Base-by-base conservation (phyloP, 208 protist genomes). In the Trypanosoma avium region DNA sequence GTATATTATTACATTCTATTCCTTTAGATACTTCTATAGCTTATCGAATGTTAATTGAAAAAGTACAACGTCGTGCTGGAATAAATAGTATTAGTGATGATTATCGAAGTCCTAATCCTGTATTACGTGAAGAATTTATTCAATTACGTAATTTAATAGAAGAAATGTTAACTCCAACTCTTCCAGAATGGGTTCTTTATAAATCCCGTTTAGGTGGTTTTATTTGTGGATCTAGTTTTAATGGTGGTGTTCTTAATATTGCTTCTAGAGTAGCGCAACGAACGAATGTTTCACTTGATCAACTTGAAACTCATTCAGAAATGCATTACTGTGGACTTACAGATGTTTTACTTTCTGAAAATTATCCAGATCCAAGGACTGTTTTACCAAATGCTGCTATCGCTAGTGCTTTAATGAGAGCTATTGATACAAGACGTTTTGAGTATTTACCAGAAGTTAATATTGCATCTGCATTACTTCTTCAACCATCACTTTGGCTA, bases 291-390 rank as follows among this genome's bases (percentile, higher is more conserved):
- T 75, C 81, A 22, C 73, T 88, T 3, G 79, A 92, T 10, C 82
- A 92, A 56, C 75, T 95, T 10, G 76, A 88, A 29, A 75, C 79
- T 21, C 77, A 92, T 62, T 76, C 86, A 17, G 67, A 75, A 59
- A 70, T 87, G 61, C 84, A 91, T 56, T 95, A 88, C 67, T 91
- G 86, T 58, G 84, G 82, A 12, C 70, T 93, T 26, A 93, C 89
- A 10, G 89, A 95, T 55, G 81, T 93, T 0, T 64, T 95, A 27
- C 61, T 95, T 26, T 71, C 80, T 7, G 71, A 69, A 12, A 84
- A 79, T 45, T 95, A 90, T 66, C 82, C 86, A 0, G 76, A 91
- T 46, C 77, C 84, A 32, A 47, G 67, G 17, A 57, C 78, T 10
- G 84, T 93, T 32, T 59, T 95, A 53, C 82, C 89, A 21, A 76